phyloP scores from a whole-genome alignment of 2,329 filamentous ascomycete genomes.

The Calonectria naviculata region DNA sequence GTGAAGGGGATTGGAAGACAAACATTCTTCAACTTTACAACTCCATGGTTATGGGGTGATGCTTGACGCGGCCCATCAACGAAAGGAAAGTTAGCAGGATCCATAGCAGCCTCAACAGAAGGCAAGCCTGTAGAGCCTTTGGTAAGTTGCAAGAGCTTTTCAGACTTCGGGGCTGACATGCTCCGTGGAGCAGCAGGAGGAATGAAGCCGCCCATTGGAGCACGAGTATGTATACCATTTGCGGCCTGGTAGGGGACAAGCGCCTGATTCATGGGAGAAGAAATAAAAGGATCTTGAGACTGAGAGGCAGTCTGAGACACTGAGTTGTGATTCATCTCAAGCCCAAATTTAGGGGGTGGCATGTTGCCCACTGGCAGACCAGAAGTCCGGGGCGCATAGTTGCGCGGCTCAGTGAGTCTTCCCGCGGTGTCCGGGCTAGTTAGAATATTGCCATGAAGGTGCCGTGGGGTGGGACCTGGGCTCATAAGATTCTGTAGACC shows the following conservation, averaged over 20 bases:
- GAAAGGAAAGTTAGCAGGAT: constrained; percentile 58
- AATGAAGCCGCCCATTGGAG: background rate
- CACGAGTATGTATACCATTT: background rate
- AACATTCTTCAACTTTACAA: constrained; percentile 64
- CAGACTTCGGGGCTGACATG: constrained; percentile 46
- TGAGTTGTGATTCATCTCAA: constrained; percentile 24
- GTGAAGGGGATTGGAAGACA: constrained; percentile 36
- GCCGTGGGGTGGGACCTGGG: constrained; percentile 31
- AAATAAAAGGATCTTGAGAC: constrained; percentile 33
- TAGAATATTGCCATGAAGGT: constrained; percentile 7
- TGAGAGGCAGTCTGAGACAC: background rate
- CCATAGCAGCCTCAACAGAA: constrained; percentile 47
- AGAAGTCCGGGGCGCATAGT: constrained; percentile 51
- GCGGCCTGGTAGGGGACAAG: background rate
- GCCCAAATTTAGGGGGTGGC: constrained; percentile 53
- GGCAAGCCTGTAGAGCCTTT: constrained; percentile 48
- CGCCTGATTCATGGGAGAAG: background rate
- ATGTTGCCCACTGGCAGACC: constrained; percentile 36
- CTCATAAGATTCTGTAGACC: constrained; percentile 20
- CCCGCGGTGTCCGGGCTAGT: constrained; percentile 29
- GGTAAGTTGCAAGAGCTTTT: constrained; percentile 51
- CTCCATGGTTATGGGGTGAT: constrained; percentile 49
- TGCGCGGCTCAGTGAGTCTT: constrained; percentile 53
- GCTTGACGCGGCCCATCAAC: constrained; percentile 49
- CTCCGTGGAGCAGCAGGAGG: background rate